phyloP scores from a whole-genome alignment of 1,284 basidiomycete species.

The Leccinum fallax region DNA sequence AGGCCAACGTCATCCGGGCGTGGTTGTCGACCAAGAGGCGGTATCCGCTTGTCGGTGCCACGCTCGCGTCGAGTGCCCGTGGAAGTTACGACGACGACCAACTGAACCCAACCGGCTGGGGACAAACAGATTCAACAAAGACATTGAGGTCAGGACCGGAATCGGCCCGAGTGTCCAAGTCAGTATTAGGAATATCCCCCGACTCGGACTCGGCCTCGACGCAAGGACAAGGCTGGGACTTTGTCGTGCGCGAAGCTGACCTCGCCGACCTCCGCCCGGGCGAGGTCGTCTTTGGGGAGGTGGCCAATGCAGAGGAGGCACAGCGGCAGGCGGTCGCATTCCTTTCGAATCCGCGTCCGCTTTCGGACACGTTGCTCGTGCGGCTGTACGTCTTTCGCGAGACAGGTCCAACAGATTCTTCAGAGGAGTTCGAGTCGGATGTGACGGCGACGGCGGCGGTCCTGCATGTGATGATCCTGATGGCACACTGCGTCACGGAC shows the following conservation, averaged over 20 bases:
- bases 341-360: slow-evolving; percentile 12
- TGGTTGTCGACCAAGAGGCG: slow-evolving; percentile 27
- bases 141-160: background rate
- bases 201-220: background rate
- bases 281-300: slow-evolving; percentile 17
- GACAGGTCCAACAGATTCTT: background rate
- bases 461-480: slow-evolving; percentile 21
- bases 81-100: background rate
- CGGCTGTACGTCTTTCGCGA: slow-evolving; percentile 11
- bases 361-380: slow-evolving; percentile 24
- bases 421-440: background rate
- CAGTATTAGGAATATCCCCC: background rate
- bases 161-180: background rate
- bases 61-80: background rate
- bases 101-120: background rate
- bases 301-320: background rate
- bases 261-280: slow-evolving; percentile 13
- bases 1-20: slow-evolving; percentile 15
- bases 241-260: slow-evolving; percentile 23
- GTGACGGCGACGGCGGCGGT: background rate
- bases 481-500: slow-evolving; percentile 1
- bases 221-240: slow-evolving; percentile 5
- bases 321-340: background rate
- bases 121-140: background rate
- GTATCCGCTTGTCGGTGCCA: slow-evolving; percentile 22